phyloP scores from a whole-genome alignment of 768 basidiomycete species.

The Coprinopsis cinerea region DNA sequence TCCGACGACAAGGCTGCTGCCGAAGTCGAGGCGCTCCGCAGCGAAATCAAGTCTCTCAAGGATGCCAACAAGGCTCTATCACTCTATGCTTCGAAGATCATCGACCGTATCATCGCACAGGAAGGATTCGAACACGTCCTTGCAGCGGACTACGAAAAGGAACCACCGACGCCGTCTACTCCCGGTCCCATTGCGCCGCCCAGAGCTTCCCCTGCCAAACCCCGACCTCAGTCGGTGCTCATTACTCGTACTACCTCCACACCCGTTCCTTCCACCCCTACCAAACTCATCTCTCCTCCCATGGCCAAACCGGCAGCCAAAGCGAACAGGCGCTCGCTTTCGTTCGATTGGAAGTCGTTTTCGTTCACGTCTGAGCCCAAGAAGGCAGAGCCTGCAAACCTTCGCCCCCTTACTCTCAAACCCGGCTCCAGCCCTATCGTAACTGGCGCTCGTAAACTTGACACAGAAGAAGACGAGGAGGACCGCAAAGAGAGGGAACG shows the following conservation, averaged over 20 bases:
- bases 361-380: slow-evolving; percentile 55
- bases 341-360: slow-evolving; percentile 79
- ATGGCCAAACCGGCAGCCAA: slow-evolving; percentile 9
- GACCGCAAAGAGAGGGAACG: slow-evolving; percentile 84
- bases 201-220: slow-evolving; percentile 30
- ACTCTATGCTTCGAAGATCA: slow-evolving; percentile 94
- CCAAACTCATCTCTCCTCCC: slow-evolving; percentile 9
- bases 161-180: slow-evolving; percentile 40
- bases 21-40: slow-evolving; percentile 71
- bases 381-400: slow-evolving; percentile 45
- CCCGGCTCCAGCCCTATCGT: slow-evolving; percentile 47
- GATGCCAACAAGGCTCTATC: slow-evolving; percentile 96
- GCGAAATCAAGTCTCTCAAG: slow-evolving; percentile 86
- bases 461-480: slow-evolving; percentile 89
- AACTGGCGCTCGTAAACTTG: slow-evolving; percentile 69
- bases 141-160: slow-evolving; percentile 82
- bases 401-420: slow-evolving; percentile 71
- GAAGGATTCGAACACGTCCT: slow-evolving; percentile 97
- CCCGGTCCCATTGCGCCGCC: slow-evolving; percentile 26
- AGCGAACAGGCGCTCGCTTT: slow-evolving; percentile 65
- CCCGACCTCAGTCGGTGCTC: slow-evolving; percentile 59
- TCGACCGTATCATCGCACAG: slow-evolving; percentile 93
- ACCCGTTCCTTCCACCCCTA: slow-evolving; percentile 23
- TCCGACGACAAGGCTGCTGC: slow-evolving; percentile 28
- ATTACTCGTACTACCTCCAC: slow-evolving; percentile 36